Percentiles rank a stretch among this genome's conserved stretches.
Conservation (phyloP, 495 filamentous ascomycete genomes). For the Sphaerosporella brunnea region DNA sequence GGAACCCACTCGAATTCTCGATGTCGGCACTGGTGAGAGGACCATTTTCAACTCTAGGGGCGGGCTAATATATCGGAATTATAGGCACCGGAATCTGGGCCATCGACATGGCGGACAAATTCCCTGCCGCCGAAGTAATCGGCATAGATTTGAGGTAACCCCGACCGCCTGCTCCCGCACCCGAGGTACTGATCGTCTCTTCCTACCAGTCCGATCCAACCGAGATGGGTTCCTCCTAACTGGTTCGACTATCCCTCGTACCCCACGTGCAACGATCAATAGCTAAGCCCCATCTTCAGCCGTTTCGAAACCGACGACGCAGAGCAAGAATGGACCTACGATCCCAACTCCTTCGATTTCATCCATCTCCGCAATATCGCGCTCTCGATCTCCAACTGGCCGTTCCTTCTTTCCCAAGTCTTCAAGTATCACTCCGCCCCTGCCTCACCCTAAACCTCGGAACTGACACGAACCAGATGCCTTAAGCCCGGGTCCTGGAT, state of each 20-base stretch:
- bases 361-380: constrained; percentile 35
- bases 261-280: background rate
- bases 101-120: constrained; percentile 35
- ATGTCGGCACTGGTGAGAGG: constrained; percentile 56
- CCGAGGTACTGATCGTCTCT: background rate
- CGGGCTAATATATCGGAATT: too few relatives aligned
- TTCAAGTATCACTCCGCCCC: constrained; percentile 10
- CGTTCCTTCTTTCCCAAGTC: constrained; percentile 28
- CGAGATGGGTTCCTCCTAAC: constrained; percentile 27
- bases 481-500: background rate
- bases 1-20: constrained; percentile 41
- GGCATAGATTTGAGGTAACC: constrained; percentile 47
- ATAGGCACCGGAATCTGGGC: constrained; percentile 37
- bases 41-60: too few relatives aligned
- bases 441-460: constrained; percentile 12
- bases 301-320: constrained; percentile 37
- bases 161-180: constrained; percentile 17
- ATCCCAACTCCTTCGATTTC: constrained; percentile 33
- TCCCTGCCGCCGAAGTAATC: constrained; percentile 31
- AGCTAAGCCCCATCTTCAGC: constrained; percentile 13
- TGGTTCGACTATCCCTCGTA: background rate
- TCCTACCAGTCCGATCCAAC: constrained; percentile 37
- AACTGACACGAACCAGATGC: constrained; percentile 25
- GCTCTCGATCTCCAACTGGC: constrained; percentile 34
- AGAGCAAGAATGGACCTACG: constrained; percentile 31